A percentile compares a stretch with the other conserved stretches of the same genome.
phyloP scores from a whole-genome alignment of 2,329 filamentous ascomycete genomes.

The Pseudogymnoascus sp. region DNA sequence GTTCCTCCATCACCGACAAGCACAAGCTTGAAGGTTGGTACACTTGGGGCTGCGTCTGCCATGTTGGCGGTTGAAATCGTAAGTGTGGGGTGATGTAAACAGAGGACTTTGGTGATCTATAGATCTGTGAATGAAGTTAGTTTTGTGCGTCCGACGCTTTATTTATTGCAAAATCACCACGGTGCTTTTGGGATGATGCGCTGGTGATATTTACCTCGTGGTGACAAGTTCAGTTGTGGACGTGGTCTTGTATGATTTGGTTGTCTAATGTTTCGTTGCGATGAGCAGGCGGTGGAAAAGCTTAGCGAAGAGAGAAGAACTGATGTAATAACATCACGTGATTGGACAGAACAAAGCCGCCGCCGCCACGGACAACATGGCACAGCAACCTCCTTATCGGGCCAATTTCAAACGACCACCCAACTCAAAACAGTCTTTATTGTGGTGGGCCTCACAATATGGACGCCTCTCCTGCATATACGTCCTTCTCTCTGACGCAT shows the following conservation, averaged over 20 bases:
- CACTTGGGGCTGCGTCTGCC: slow-evolving; percentile 46
- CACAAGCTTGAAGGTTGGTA: slow-evolving; percentile 98
- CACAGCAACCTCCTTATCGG: neutral
- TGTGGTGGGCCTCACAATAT: slow-evolving; percentile 17
- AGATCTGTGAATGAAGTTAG: slow-evolving; percentile 3
- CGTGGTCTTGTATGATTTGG: slow-evolving; percentile 27
- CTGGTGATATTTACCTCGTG: neutral
- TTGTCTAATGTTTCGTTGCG: slow-evolving; percentile 26
- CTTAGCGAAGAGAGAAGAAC: slow-evolving; percentile 12
- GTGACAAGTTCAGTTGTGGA: slow-evolving; percentile 22
- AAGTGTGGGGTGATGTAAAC: slow-evolving; percentile 22
- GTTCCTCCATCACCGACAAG: slow-evolving; percentile 99
- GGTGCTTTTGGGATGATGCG: neutral
- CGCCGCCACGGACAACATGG: neutral
- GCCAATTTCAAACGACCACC: neutral
- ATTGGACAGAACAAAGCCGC: neutral
- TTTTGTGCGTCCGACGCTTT: neutral
- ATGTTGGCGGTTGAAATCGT: slow-evolving; percentile 38
- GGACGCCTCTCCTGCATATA: slow-evolving; percentile 50
- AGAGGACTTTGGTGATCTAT: slow-evolving; percentile 13
- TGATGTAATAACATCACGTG: slow-evolving; percentile 10
- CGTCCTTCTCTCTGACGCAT: slow-evolving; percentile 88
- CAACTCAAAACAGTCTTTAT: neutral
- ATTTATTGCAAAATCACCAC: slow-evolving; percentile 7
- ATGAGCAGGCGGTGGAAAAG: slow-evolving; percentile 12